Evolutionary conservation across 257 asterid species (phyloP).

Genomic region (Capsicum rhomboideum): DNA sequence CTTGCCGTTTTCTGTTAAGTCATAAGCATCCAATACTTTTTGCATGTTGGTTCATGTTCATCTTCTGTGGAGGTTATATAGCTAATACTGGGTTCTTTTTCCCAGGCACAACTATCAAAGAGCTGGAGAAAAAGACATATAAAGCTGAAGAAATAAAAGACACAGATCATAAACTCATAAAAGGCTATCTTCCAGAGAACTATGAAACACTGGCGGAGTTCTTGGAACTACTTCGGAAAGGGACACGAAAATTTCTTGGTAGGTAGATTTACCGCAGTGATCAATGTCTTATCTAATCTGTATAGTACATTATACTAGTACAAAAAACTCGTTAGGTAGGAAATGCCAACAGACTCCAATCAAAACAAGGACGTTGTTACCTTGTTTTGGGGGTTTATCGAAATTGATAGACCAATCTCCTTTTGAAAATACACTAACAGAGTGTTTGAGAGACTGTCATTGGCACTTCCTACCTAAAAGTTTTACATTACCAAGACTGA

Average conservation of each 20-base stretch:
- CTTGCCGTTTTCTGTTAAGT: background rate
- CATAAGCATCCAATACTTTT: background rate
- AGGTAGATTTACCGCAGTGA: background rate
- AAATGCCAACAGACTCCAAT: background rate
- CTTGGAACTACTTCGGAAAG: conserved; percentile 14
- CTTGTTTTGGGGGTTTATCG: background rate
- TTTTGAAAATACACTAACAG: background rate
- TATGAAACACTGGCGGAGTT: conserved; percentile 26
- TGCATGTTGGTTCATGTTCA: background rate
- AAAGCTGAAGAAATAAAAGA: background rate
- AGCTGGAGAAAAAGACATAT: background rate
- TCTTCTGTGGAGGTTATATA: background rate
- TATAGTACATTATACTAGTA: background rate
- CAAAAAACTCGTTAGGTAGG: background rate
- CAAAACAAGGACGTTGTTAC: background rate
- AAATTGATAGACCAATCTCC: background rate
- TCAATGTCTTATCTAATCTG: background rate
- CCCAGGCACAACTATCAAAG: conserved; percentile 13
- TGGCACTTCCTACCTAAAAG: background rate
- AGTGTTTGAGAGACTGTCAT: background rate
- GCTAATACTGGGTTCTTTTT: background rate
- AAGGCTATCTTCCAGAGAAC: conserved; percentile 19
- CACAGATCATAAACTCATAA: background rate
- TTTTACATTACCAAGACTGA: background rate
- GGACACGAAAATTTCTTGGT: conserved; percentile 6